Evolutionary conservation across 768 basidiomycete species (phyloP), one percentile per base, ranked within the genome.

Genomic region (Gloeophyllum trabeum): DNA sequence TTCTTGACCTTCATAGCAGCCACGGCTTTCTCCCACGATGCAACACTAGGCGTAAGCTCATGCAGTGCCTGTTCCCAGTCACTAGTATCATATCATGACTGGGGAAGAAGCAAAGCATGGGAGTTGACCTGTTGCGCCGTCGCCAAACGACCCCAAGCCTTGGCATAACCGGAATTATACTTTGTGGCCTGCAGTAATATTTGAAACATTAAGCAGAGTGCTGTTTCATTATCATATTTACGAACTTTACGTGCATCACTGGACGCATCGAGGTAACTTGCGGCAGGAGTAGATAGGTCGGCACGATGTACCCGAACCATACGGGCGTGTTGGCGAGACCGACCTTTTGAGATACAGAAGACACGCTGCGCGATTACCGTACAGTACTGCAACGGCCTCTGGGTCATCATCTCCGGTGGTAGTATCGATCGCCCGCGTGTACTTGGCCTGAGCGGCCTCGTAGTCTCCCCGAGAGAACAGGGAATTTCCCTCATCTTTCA

Each of bases 291-390:
- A n/a, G n/a, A n/a, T n/a, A n/a, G n/a, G n/a, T n/a, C n/a, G n/a
- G n/a, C n/a, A n/a, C n/a, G n/a, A n/a, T n/a, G n/a, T n/a, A n/a
- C n/a, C n/a, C n/a, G n/a, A n/a, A n/a, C n/a, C n/a, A n/a, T n/a
- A n/a, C n/a, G n/a, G n/a, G n/a, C n/a, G n/a, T n/a, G n/a, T n/a
- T n/a, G n/a, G n/a, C 23, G 23, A 19, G 2, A 41, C 51, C 19
- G 35, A 67, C 67, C 60, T 60, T 45, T 64, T 64, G 55, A 66
- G 50, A 1, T 55, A 57, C 24, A 69, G 45, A 41, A 53, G 52
- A 25, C 56, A 55, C 16, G 67, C 69, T 3, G 69, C 66, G 14
- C 68, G 62, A 51, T 71, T 72, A n/a, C 66, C 60, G 45, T 62
- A 67, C 20, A 68, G 51, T 6, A 71, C 49, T 0, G 66, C 60